These are phyloP conservation scores for Iberis pinnata DNA, from an alignment of 345 rosid species.

Conservation along the genomic window DNA sequence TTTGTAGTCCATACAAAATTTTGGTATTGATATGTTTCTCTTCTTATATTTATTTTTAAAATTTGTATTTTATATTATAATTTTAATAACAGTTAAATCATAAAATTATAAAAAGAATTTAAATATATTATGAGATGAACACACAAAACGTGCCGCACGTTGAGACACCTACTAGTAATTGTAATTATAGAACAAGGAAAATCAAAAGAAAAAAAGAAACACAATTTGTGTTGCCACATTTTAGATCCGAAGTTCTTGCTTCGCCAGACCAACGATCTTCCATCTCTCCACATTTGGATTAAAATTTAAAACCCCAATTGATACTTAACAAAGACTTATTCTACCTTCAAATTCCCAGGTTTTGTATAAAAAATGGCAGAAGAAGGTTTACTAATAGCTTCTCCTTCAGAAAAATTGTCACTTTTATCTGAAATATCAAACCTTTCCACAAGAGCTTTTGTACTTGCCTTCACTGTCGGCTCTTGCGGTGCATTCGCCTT, in stretches of 20 bases:
- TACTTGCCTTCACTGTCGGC: conserved; percentile 24
- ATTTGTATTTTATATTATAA: no score
- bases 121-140: no score
- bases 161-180: no score
- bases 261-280: conserved; percentile 8
- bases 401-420: conserved; percentile 3
- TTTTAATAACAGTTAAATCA: no score
- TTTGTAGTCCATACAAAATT: no score
- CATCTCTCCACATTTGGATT: background rate
- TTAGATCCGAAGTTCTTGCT: conserved; percentile 16
- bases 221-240: conserved; percentile 5
- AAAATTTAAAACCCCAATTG: background rate
- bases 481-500: conserved; percentile 28
- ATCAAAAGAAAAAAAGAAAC: background rate
- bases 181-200: no score
- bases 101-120: no score
- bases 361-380: conserved; percentile 10
- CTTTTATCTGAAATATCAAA: conserved; percentile 24
- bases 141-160: no score
- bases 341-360: background rate
- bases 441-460: conserved; percentile 22
- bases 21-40: no score
- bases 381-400: conserved; percentile 8
- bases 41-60: no score
- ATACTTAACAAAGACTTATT: conserved; percentile 1